Conservation (phyloP, 1,139 yeast genomes). For the Scheffersomyces titani region DNA sequence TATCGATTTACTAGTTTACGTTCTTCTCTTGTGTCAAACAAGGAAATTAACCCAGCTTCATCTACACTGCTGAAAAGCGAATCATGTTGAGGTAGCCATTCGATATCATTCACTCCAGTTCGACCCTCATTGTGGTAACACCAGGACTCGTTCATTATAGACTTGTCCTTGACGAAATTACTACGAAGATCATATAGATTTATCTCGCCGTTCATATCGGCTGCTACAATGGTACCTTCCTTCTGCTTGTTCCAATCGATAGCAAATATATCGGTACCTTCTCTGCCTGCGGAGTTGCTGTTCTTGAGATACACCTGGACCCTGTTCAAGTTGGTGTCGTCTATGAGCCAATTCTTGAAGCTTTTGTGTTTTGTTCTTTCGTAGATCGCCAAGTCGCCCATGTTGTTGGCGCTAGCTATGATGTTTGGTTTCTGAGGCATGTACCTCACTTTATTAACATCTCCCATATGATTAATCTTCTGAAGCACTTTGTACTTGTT, state of each 20-base stretch:
- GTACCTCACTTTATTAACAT: slow-evolving; percentile 40
- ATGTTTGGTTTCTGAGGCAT: slow-evolving; percentile 50
- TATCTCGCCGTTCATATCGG: slow-evolving; percentile 37
- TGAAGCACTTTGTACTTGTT: slow-evolving; percentile 35
- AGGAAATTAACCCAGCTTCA: slow-evolving; percentile 49
- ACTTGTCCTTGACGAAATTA: slow-evolving; percentile 13
- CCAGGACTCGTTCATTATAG: slow-evolving; percentile 3
- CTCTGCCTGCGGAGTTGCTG: slow-evolving; percentile 1
- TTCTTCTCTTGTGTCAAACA: slow-evolving; percentile 52
- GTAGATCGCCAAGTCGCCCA: slow-evolving; percentile 44
- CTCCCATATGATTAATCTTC: slow-evolving; percentile 45
- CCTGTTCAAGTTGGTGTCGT: slow-evolving; percentile 29
- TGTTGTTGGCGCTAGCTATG: slow-evolving; percentile 42
- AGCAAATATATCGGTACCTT: slow-evolving; percentile 37
- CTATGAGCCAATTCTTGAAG: slow-evolving; percentile 32
- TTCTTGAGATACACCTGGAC: slow-evolving; percentile 30
- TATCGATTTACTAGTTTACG: slow-evolving; percentile 21
- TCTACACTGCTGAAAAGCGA: slow-evolving; percentile 58
- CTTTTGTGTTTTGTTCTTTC: slow-evolving; percentile 56
- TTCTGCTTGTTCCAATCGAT: slow-evolving; percentile 46
- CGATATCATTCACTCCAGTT: slow-evolving; percentile 59
- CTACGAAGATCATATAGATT: slow-evolving; percentile 35
- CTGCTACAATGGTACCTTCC: slow-evolving; percentile 39
- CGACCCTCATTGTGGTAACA: slow-evolving; percentile 5
- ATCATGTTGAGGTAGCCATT: slow-evolving; percentile 63